Base-by-base conservation (phyloP, 73 alveolate species). In the Blepharisma japonicum region DNA sequence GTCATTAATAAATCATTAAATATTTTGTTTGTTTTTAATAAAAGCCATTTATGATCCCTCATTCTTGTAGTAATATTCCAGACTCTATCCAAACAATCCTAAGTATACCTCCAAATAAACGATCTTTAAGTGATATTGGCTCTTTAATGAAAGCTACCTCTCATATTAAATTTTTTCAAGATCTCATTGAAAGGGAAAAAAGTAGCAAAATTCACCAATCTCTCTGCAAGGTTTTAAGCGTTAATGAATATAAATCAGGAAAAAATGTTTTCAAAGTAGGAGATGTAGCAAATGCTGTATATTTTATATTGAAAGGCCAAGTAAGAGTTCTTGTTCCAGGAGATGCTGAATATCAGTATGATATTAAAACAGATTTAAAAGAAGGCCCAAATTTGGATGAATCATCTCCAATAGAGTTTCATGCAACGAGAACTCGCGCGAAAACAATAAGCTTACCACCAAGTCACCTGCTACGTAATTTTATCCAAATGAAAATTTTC, bases 81-180 rank as follows among this genome's bases (percentile, higher is more conserved):
- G 42, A 32, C 42, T 32, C 42, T 32, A 32, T 32, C 42, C 42
- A 32, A 32, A 3, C 42, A 32, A 32, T 61, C n/a, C 48, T 61
- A 14, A 8, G 50, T 9, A n/a, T 61, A 0, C 74, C 74, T 61
- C 74, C 74, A 25, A 9, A 61, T 61, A 25, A 61, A 39, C 0
- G 74, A 61, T 14, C 38, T 11, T 25, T 9, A 9, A 18, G 18
- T 14, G 74, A 61, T 9, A 61, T 61, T 18, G 74, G 23, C 14
- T 20, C 39, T 1, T 14, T 61, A 14, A 9, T 14, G 18, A 14
- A 25, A 18, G 18, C n/a, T n/a, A 61, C 74, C 14, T 14, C 47
- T 1, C 38, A 61, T 39, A 14, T 61, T 18, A 61, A 61, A 61
- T 61, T 61, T 39, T 61, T 61, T 25, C 74, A 61, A 61, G 74